Evolutionary conservation across 306 rosid species (phyloP).

Genomic region (Oemleria cerasiformis): DNA sequence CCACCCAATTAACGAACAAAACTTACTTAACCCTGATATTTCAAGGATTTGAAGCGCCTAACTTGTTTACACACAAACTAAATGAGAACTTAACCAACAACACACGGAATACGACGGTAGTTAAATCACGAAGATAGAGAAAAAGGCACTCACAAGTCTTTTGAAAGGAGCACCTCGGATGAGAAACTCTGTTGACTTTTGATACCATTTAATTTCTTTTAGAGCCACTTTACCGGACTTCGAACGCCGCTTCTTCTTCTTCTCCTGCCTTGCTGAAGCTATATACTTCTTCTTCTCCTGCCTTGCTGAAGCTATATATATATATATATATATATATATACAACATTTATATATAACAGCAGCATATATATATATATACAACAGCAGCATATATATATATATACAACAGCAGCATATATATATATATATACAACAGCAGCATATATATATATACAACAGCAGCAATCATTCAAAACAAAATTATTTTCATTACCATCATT

Average conservation of each 20-base stretch:
- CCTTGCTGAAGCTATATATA: slow-evolving; percentile 16
- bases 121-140: not conserved
- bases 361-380: too few relatives aligned
- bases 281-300: too few relatives aligned
- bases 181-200: slow-evolving; percentile 42
- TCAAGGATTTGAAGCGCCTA: not conserved
- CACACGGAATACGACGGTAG: not conserved
- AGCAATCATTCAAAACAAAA: not conserved
- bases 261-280: slow-evolving; percentile 16
- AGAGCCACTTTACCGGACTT: slow-evolving; percentile 64
- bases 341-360: too few relatives aligned
- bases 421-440: too few relatives aligned
- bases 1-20: not conserved
- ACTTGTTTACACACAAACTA: too few relatives aligned
- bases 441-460: slow-evolving; percentile 22
- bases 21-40: too few relatives aligned
- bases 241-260: slow-evolving; percentile 38
- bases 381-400: too few relatives aligned
- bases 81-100: not conserved
- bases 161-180: slow-evolving; percentile 66
- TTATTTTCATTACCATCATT: slow-evolving; percentile 1
- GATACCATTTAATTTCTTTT: slow-evolving; percentile 67
- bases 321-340: too few relatives aligned
- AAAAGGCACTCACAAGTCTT: slow-evolving; percentile 32
- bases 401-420: too few relatives aligned